These are phyloP conservation scores for Backusella westeae DNA, from an alignment of 192 early-diverging fungal genomes.

Conservation along the genomic window DNA sequence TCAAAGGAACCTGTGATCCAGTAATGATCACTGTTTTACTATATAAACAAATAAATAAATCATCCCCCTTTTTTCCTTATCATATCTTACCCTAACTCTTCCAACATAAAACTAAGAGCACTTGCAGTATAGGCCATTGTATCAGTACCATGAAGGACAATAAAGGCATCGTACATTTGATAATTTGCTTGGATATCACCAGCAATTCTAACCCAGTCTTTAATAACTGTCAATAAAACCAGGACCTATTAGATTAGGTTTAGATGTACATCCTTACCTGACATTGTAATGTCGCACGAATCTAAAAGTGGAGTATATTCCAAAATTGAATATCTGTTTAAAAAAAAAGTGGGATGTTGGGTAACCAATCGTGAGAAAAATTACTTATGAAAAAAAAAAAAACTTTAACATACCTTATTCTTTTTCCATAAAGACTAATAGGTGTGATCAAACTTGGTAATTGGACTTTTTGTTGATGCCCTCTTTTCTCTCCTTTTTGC, in stretches of 20 bases:
- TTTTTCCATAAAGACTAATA: slow-evolving; percentile 82
- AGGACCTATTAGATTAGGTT: background rate
- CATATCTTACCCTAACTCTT: slow-evolving; percentile 76
- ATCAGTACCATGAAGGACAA: slow-evolving; percentile 93
- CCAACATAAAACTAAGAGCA: slow-evolving; percentile 92
- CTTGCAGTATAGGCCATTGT: slow-evolving; percentile 89
- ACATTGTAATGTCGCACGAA: slow-evolving; percentile 91
- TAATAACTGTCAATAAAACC: slow-evolving; percentile 31
- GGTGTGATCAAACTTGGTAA: slow-evolving; percentile 76
- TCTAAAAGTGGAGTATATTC: slow-evolving; percentile 96
- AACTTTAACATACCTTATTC: slow-evolving; percentile 54
- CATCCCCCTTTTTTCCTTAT: background rate
- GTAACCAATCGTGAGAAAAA: slow-evolving; percentile 3
- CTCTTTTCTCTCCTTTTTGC: background rate
- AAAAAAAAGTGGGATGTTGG: background rate
- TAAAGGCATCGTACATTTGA: slow-evolving; percentile 89
- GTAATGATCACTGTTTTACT: slow-evolving; percentile 96
- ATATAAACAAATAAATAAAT: slow-evolving; percentile 28
- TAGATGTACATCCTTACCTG: slow-evolving; percentile 32
- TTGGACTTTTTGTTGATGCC: slow-evolving; percentile 1
- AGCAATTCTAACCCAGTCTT: slow-evolving; percentile 95
- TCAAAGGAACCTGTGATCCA: slow-evolving; percentile 96
- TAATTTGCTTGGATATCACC: slow-evolving; percentile 96
- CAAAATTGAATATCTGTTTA: slow-evolving; percentile 77
- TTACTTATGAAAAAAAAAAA: background rate